phyloP scores from a whole-genome alignment of 176 grass and related monocot genomes.

The Canna indica region DNA sequence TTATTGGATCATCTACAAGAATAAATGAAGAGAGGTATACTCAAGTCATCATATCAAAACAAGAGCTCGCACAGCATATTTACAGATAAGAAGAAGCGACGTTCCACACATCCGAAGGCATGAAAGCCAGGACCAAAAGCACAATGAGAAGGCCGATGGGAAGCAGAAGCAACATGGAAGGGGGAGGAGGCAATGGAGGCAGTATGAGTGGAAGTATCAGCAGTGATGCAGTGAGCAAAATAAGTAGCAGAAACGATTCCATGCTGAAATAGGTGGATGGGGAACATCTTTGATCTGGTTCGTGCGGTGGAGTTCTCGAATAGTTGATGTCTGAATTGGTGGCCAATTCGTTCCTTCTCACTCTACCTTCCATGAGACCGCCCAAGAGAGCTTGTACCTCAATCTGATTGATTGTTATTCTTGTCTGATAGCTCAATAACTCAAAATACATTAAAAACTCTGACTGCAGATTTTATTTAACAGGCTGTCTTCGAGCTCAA shows the following conservation, averaged over 20 bases:
- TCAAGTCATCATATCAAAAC: background rate
- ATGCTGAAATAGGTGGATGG: conserved; percentile 44
- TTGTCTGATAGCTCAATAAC: background rate
- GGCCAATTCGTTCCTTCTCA: background rate
- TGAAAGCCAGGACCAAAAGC: conserved; percentile 52
- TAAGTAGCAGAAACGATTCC: conserved; percentile 39
- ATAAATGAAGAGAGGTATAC: background rate
- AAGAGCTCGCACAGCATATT: conserved; percentile 2
- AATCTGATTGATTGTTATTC: background rate
- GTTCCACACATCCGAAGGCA: conserved; percentile 38
- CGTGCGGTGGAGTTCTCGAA: background rate
- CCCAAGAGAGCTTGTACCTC: background rate
- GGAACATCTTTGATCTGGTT: background rate
- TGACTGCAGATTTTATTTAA: background rate
- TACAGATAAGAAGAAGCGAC: conserved; percentile 53
- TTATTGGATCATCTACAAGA: background rate
- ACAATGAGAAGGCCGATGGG: conserved; percentile 50
- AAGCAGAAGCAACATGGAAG: conserved; percentile 47
- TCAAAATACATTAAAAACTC: background rate
- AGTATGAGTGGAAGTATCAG: conserved; percentile 60
- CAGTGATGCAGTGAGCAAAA: conserved; percentile 36
- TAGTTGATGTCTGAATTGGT: background rate
- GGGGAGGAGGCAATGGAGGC: conserved; percentile 65
- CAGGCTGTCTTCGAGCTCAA: background rate
- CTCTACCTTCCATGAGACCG: background rate